phyloP scores from a whole-genome alignment of 2,329 filamentous ascomycete genomes.

The Aquanectria penicillioides region DNA sequence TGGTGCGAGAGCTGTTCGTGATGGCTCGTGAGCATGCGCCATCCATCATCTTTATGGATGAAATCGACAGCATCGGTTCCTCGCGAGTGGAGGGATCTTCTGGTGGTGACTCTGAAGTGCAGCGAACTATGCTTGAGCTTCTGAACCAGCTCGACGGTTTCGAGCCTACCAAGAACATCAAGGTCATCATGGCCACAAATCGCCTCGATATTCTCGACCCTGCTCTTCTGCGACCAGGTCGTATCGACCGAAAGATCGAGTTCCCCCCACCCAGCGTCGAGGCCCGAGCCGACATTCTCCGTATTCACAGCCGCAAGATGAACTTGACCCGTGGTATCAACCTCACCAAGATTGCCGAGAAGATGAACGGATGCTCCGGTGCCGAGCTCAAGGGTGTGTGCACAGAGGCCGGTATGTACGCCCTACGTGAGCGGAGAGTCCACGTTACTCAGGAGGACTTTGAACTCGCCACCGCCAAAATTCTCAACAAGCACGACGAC shows the following conservation, averaged over 20 bases:
- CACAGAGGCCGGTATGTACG: conserved; percentile 98
- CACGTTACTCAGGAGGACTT: conserved; percentile 99
- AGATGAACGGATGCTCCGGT: conserved; percentile 99
- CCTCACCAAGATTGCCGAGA: conserved; percentile 97
- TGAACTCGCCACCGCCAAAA: conserved; percentile 97
- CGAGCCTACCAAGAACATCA: conserved; percentile 99
- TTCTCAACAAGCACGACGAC: conserved; percentile 99
- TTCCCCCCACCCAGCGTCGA: conserved; percentile 97
- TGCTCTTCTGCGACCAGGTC: conserved; percentile 91
- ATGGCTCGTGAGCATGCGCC: conserved; percentile 99
- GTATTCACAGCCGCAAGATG: conserved; percentile 98
- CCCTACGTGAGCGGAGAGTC: conserved; percentile 91
- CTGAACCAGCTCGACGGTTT: conserved; percentile 99
- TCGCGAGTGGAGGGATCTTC: conserved; percentile 96
- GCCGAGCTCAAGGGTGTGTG: conserved; percentile 99
- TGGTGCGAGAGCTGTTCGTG: conserved; percentile 98
- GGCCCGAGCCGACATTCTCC: conserved; percentile 94
- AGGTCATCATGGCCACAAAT: conserved; percentile 99
- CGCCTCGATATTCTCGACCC: conserved; percentile 97
- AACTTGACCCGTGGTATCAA: conserved; percentile 98
- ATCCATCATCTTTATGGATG: conserved; percentile 99
- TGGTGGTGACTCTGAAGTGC: conserved; percentile 96
- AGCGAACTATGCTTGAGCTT: conserved; percentile 97
- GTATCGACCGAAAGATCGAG: conserved; percentile 98
- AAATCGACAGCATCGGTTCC: conserved; percentile 98